Conservation (phyloP, 306 rosid genomes). For the Gastrolobium villosum region DNA sequence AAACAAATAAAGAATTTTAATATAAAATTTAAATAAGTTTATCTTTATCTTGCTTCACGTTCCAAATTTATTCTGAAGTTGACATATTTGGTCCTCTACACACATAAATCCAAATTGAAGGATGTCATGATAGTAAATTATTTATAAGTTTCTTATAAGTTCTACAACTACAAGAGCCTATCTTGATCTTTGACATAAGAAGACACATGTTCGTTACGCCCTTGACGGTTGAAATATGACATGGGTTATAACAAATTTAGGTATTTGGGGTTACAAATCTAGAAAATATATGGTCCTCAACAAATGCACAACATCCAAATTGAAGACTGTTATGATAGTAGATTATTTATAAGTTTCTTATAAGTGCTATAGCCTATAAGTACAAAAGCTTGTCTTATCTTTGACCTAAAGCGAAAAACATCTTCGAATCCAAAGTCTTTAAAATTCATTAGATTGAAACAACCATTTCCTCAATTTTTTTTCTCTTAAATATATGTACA, state of each 20-base stretch:
- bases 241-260: too few relatives aligned
- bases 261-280: too few relatives aligned
- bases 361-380: background rate
- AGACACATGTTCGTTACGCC: too few relatives aligned
- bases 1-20: too few relatives aligned
- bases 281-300: background rate
- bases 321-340: background rate
- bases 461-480: background rate
- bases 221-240: too few relatives aligned
- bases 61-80: background rate
- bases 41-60: background rate
- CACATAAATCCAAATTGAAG: background rate
- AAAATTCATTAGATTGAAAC: background rate
- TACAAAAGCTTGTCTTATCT: background rate
- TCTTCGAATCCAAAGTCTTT: too few relatives aligned
- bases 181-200: too few relatives aligned
- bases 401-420: too few relatives aligned
- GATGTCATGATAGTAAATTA: background rate
- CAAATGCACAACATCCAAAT: background rate
- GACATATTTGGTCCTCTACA: background rate
- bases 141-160: background rate
- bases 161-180: background rate
- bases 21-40: background rate
- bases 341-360: background rate
- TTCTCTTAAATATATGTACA: background rate